Evolutionary conservation across 148 eudicot species (phyloP), one percentile per base, ranked within the genome.

Genomic region (Chenopodium berlandieri): DNA sequence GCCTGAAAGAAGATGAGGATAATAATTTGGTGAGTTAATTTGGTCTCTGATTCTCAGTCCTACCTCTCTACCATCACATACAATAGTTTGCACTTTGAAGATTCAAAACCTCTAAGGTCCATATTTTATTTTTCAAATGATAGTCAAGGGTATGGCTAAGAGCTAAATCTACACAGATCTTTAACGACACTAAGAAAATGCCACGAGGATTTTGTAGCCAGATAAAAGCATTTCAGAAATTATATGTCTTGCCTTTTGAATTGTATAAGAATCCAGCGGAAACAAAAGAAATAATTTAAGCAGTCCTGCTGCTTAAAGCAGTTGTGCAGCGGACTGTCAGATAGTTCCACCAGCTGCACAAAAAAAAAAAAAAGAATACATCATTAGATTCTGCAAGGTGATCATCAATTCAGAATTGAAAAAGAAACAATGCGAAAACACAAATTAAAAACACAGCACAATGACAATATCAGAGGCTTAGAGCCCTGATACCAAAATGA

Each of bases 211-310:
- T 47, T 9, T 47, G 58, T 10, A 73, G 8, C 25, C 10, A 47
- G 32, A 64, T 19, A 67, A 23, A 74, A 46, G 47, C 0, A 80
- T 63, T 48, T 40, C 46, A 34, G 32, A 34, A 82, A 84, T 50
- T 13, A 32, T 75, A 62, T 40, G 76, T 84, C 95, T 87, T 84
- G 79, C 99, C 99, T 92, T 87, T 95, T 93, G 69, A 95, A 93
- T 83, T 94, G 99, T 83, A 95, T 93, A 78, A 95, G 94, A 82
- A 95, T 87, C 99, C 99, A 95, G 56, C 99, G 97, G 89, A 95
- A 95, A 85, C 97, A 95, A 81, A 95, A 95, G 97, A 95, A 95
- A 85, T 93, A 94, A 75, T 95, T 95, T 83, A 95, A 86, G 89
- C 99, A 95, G 84, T 95, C 99, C 19, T 91, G 85, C 89, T 94